Base-by-base conservation (phyloP, 805 yeast species). In the Kuraishia ogatae region DNA sequence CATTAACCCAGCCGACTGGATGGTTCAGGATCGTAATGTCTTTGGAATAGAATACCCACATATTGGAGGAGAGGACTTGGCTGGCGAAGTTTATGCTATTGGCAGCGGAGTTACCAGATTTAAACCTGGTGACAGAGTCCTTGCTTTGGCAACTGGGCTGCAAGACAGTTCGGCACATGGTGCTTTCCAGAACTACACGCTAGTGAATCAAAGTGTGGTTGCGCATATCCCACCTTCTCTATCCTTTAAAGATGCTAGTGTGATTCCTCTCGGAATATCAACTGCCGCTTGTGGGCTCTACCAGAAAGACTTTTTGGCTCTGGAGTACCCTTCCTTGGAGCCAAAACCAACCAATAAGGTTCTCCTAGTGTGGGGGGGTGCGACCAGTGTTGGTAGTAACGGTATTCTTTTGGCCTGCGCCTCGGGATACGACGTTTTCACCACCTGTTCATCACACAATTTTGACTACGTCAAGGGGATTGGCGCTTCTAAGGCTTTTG, bases 341-440 rank as follows among this genome's bases (percentile, higher is more conserved):
- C 39, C 20, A 3, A 17, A n/a, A 8, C n/a, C 50, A n/a, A 56
- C 23, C 19, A 56, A 39, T 7, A 50, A 58, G 48, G 48, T 52
- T 20, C 15, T 57, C 7, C 8, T 58, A 6, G 39, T 57, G 17
- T 57, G 61, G 58, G 59, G 59, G n/a, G 59, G 53, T n/a, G 49
- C 55, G 24, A 21, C 57, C 5, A 26, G 56, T 22, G 59, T 58
- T 19, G 61, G 59, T 15, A 22, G 48, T 39, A 53, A 52, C 43
- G 59, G 54, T n/a, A 54, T 57, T 43, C 59, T 55, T 21, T 35
- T 58, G 15, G 58, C 58, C 1, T 43, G 5, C 10, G 52, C 57
- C 2, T n/a, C 57, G 4, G 59, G 61, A 3, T 57, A 55, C 35
- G 58, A 55, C 26, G 61, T 59, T 1, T 51, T 56, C 28, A 29